Evolutionary conservation across 2,329 filamentous ascomycete species (phyloP).

Genomic region (Davidsoniella eucalypti): DNA sequence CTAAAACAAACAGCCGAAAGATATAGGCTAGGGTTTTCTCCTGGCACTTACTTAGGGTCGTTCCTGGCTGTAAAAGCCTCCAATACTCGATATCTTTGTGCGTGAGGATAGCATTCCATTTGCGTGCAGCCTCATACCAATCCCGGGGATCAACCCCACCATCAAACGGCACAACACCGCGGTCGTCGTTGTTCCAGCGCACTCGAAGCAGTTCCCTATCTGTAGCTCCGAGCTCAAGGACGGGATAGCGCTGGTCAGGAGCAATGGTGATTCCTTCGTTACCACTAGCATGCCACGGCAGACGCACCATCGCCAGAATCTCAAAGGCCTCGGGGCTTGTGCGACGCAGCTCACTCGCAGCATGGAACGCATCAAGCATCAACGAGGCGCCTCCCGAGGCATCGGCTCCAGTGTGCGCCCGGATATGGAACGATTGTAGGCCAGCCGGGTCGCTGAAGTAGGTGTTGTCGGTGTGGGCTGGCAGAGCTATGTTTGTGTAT

Average conservation of each 20-base stretch:
- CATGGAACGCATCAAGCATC: conserved; percentile 74
- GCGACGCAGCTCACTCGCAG: conserved; percentile 40
- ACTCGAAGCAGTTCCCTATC: conserved; percentile 36
- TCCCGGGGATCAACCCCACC: conserved; percentile 28
- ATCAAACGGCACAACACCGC: conserved; percentile 49
- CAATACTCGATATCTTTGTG: conserved; percentile 53
- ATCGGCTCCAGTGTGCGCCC: conserved; percentile 39
- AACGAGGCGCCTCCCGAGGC: conserved; percentile 55
- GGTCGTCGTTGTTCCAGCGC: conserved; percentile 87
- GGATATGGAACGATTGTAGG: conserved; percentile 80
- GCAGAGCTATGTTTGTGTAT: conserved; percentile 72
- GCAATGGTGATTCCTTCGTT: conserved; percentile 71
- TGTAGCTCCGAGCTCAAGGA: conserved; percentile 43
- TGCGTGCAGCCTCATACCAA: conserved; percentile 71
- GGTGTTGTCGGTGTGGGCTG: conserved; percentile 83
- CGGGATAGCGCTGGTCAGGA: conserved; percentile 52
- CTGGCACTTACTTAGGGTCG: conserved; percentile 47
- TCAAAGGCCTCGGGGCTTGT: conserved; percentile 41
- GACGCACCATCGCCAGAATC: conserved; percentile 35
- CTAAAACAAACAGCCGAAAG: not conserved
- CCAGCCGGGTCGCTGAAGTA: conserved; percentile 90
- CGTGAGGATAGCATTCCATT: conserved; percentile 55
- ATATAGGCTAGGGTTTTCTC: not conserved
- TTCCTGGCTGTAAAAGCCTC: conserved; percentile 68
- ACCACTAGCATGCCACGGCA: conserved; percentile 77